Conservation (phyloP, 73 alveolate genomes). For the Durusdinium trenchii region DNA sequence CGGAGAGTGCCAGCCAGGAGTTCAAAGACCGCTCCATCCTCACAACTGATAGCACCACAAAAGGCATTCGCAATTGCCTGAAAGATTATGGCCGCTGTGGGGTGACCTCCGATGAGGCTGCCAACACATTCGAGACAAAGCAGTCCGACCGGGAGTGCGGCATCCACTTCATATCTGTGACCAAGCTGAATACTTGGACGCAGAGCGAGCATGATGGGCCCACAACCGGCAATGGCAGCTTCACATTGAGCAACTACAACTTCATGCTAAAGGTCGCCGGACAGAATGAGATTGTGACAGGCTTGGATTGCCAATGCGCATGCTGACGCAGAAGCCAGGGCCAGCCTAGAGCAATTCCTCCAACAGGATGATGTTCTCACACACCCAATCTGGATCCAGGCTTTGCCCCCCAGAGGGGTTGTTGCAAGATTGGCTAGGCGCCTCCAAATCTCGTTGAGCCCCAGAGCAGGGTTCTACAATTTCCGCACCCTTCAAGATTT, state of each 20-base stretch:
- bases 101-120: slow-evolving; percentile 13
- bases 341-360: neutral
- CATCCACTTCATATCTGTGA: neutral
- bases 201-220: no score
- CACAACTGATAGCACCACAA: neutral
- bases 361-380: neutral
- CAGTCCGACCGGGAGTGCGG: slow-evolving; percentile 1
- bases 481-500: neutral
- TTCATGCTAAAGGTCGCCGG: no score
- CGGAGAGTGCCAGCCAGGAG: neutral
- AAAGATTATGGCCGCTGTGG: neutral
- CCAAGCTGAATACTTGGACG: neutral
- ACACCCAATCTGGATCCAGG: neutral
- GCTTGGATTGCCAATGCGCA: neutral
- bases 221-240: no score
- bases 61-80: slow-evolving; percentile 31
- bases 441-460: neutral
- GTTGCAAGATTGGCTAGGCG: slow-evolving; percentile 43
- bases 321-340: neutral
- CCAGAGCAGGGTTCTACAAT: slow-evolving; percentile 2
- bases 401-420: slow-evolving; percentile 3
- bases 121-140: slow-evolving; percentile 25
- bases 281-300: no score
- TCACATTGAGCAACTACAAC: no score
- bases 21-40: neutral